phyloP scores from a whole-genome alignment of 2,329 filamentous ascomycete species.

The Arthroderma uncinatum region DNA sequence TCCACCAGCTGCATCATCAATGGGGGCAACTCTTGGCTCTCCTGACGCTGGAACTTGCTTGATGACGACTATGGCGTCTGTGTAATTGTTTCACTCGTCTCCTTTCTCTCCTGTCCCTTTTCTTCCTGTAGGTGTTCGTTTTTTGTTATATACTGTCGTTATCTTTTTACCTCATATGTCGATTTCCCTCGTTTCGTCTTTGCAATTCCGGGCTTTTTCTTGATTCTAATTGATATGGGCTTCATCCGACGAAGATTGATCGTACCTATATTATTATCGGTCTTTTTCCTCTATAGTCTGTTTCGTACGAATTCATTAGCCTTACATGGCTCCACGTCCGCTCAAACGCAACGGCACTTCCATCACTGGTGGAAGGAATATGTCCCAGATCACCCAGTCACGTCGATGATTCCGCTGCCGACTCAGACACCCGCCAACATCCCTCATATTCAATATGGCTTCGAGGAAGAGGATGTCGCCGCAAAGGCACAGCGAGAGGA shows the following conservation, averaged over 20 bases:
- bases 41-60: background rate
- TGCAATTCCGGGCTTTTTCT: background rate
- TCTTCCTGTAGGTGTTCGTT: background rate
- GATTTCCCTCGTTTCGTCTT: background rate
- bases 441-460: slow-evolving; percentile 22
- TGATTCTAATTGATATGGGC: slow-evolving; percentile 1
- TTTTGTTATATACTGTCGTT: slow-evolving; percentile 1
- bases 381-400: slow-evolving; percentile 16
- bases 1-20: background rate
- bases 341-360: background rate
- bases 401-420: slow-evolving; percentile 18
- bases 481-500: slow-evolving; percentile 28
- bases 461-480: slow-evolving; percentile 17
- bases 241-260: slow-evolving; percentile 12
- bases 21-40: slow-evolving; percentile 1
- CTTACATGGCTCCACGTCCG: background rate
- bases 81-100: background rate
- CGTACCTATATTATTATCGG: slow-evolving; percentile 8
- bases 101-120: background rate
- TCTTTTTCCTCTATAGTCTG: slow-evolving; percentile 10
- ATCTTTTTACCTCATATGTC: background rate
- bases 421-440: slow-evolving; percentile 17
- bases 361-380: slow-evolving; percentile 14
- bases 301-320: slow-evolving; percentile 3
- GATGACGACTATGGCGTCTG: background rate